phyloP scores from a whole-genome alignment of 2,329 filamentous ascomycete genomes.

The Fusarium agapanthi region DNA sequence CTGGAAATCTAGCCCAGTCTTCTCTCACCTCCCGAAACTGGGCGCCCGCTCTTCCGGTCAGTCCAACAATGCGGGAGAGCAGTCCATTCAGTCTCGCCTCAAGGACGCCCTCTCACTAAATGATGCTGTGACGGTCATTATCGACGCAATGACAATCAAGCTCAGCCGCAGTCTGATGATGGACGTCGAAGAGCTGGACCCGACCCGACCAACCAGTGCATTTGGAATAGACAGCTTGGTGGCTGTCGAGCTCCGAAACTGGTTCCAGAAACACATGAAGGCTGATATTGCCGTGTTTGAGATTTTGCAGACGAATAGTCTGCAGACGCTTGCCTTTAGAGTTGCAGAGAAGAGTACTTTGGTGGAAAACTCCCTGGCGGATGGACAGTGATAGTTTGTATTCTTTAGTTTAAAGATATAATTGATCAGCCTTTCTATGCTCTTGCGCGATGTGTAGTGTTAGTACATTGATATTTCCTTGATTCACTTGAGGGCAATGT shows the following conservation, averaged over 20 bases:
- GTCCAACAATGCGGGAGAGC: background rate
- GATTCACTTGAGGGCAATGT: background rate
- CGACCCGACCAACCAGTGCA: background rate
- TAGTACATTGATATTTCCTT: accelerated
- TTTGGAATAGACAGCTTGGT: background rate
- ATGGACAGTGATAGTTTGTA: background rate
- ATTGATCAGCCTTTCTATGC: accelerated
- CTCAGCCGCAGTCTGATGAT: background rate
- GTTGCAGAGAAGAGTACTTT: background rate
- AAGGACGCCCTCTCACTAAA: background rate
- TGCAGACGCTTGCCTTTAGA: background rate
- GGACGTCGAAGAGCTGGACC: background rate
- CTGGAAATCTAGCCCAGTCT: background rate
- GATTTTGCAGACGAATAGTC: background rate
- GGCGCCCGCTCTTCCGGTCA: background rate
- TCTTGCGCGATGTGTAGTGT: background rate
- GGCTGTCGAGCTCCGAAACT: background rate
- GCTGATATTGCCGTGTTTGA: background rate
- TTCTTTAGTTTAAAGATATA: background rate
- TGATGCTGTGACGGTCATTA: background rate
- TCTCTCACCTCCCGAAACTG: background rate
- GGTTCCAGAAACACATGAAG: background rate
- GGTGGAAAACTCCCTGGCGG: background rate
- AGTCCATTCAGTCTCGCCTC: background rate
- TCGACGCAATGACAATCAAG: background rate